A percentile compares a stretch with the other conserved stretches of the same genome.
Conservation (phyloP, 441 rosid species). For the Macaranga tanarius region DNA sequence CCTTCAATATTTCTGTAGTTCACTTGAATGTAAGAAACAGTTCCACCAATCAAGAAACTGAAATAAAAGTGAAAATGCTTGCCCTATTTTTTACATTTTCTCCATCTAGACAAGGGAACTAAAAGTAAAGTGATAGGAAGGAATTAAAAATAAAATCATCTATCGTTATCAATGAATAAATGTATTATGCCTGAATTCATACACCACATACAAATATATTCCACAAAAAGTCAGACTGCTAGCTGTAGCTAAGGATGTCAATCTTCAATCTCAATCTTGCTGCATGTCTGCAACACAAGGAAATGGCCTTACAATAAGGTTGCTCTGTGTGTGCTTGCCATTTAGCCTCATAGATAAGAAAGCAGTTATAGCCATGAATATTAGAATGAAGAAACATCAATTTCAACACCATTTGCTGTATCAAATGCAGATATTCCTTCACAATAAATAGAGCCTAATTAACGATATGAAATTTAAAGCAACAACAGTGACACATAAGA, state of each 20-base stretch:
- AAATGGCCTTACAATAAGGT: too few relatives aligned
- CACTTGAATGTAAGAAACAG: constrained; percentile 24
- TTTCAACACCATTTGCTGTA: neutral
- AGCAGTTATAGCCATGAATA: too few relatives aligned
- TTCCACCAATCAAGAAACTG: constrained; percentile 24
- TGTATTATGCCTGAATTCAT: neutral
- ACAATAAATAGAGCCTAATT: neutral
- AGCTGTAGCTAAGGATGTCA: too few relatives aligned
- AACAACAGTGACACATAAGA: neutral
- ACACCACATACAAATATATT: neutral
- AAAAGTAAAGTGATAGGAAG: neutral
- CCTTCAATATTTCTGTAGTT: constrained; percentile 64
- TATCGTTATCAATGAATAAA: neutral
- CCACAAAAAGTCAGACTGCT: neutral
- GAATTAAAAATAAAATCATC: neutral
- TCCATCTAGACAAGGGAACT: neutral
- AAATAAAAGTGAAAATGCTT: constrained; percentile 15
- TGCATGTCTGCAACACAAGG: too few relatives aligned
- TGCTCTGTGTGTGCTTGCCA: too few relatives aligned
- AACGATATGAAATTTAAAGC: neutral
- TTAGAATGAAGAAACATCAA: too few relatives aligned
- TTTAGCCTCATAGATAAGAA: too few relatives aligned
- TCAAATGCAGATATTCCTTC: neutral
- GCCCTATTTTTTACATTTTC: constrained; percentile 6
- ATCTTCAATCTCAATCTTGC: too few relatives aligned